Percentiles rank a stretch among this genome's conserved stretches.
These are phyloP conservation scores for Collariella sp. DNA, from an alignment of 495 filamentous ascomycete genomes.

Conservation along the genomic window DNA sequence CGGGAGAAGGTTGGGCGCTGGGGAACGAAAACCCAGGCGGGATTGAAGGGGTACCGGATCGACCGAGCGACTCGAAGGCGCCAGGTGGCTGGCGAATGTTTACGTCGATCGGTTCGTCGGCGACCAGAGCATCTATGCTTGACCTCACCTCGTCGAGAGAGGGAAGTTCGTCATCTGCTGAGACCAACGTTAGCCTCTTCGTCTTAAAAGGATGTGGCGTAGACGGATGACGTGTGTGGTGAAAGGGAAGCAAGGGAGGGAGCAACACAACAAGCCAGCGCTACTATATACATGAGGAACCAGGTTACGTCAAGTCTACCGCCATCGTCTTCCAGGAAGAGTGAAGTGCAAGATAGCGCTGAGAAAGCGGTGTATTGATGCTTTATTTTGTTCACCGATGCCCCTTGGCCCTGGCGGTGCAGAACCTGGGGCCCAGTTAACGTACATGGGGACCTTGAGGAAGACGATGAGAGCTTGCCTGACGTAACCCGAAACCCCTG, in stretches of 20 bases:
- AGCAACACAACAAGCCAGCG: constrained; percentile 15
- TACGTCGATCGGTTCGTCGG: constrained; percentile 36
- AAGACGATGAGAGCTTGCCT: constrained; percentile 61
- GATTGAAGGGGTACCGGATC: constrained; percentile 49
- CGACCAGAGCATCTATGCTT: constrained; percentile 50
- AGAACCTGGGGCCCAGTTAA: constrained; percentile 51
- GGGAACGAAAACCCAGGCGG: constrained; percentile 59
- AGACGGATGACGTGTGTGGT: not conserved
- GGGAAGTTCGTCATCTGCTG: constrained; percentile 41
- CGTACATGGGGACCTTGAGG: constrained; percentile 62
- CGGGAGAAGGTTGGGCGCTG: constrained; percentile 43
- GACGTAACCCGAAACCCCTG: constrained; percentile 39
- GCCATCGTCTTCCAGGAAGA: constrained; percentile 48
- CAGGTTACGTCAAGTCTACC: constrained; percentile 41
- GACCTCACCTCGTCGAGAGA: constrained; percentile 45
- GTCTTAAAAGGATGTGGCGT: constrained; percentile 13
- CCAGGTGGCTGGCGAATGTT: constrained; percentile 23
- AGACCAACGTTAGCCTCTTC: constrained; percentile 31
- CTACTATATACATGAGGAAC: constrained; percentile 32
- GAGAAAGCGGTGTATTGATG: constrained; percentile 24
- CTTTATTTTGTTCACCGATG: constrained; percentile 43
- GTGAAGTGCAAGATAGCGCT: constrained; percentile 27
- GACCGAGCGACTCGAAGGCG: constrained; percentile 40
- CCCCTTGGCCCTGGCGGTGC: constrained; percentile 32
- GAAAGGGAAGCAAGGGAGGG: constrained; percentile 7